phyloP scores from a whole-genome alignment of 2,329 filamentous ascomycete genomes.

The Fusarium praegraminearum region DNA sequence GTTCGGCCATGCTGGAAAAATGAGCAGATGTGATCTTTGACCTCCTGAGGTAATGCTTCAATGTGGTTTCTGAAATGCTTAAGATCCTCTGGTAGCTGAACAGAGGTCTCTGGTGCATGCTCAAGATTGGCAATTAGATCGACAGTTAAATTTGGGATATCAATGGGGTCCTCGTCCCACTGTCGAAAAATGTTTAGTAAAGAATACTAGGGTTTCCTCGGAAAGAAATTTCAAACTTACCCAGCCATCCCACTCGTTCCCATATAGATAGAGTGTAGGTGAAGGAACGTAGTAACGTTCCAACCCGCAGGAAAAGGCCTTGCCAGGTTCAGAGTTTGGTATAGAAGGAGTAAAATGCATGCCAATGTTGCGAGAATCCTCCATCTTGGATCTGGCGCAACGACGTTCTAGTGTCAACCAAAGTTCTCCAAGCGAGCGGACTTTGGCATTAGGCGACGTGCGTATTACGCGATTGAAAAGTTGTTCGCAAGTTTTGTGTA shows the following conservation, averaged over 20 bases:
- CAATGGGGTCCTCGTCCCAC: conserved; percentile 11
- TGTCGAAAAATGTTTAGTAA: background rate
- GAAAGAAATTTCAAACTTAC: background rate
- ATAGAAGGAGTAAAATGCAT: background rate
- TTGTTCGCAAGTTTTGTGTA: conserved; percentile 3
- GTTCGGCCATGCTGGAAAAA: background rate
- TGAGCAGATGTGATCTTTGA: background rate
- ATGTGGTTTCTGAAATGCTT: background rate
- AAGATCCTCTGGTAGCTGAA: background rate
- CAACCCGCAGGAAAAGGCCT: background rate
- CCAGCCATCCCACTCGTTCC: conserved; percentile 12
- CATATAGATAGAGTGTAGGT: background rate
- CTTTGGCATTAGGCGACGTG: background rate
- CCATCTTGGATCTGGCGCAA: background rate
- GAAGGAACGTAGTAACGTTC: background rate
- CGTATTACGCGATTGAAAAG: background rate
- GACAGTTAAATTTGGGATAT: background rate
- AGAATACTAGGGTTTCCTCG: fast-evolving
- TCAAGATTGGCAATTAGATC: background rate
- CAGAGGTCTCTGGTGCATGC: background rate
- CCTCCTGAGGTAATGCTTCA: background rate
- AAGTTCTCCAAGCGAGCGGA: background rate
- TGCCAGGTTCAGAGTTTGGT: background rate
- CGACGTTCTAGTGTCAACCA: conserved; percentile 11
- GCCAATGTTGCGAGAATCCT: background rate